phyloP scores from a whole-genome alignment of 495 filamentous ascomycete genomes.

The Sabuloglossum arenarium region DNA sequence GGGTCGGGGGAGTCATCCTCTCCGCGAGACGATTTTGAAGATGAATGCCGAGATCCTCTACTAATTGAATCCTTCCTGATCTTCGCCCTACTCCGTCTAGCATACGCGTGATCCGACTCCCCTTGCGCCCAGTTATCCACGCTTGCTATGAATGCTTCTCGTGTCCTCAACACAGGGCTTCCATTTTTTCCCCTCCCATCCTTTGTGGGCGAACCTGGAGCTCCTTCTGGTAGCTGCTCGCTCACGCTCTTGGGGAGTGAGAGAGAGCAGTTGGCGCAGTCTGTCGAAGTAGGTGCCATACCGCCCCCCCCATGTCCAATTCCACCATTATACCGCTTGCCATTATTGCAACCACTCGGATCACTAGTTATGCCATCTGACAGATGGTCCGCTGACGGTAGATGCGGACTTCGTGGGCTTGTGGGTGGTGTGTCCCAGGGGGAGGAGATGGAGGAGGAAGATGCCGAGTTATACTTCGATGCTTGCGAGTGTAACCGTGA shows the following conservation, averaged over 20 bases:
- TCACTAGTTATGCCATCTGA: constrained; percentile 8
- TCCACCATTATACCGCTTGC: constrained; percentile 11
- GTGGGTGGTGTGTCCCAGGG: constrained; percentile 39
- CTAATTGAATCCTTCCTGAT: not conserved
- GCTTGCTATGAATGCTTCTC: constrained; percentile 21
- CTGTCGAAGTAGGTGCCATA: constrained; percentile 16
- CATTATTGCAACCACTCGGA: constrained; percentile 15
- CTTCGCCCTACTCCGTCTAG: not conserved
- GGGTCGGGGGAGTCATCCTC: constrained; percentile 27
- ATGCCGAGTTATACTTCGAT: not conserved
- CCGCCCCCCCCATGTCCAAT: constrained; percentile 10
- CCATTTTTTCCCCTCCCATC: constrained; percentile 30
- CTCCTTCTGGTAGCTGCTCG: constrained; percentile 30
- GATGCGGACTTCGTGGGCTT: constrained; percentile 29
- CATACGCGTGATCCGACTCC: not conserved
- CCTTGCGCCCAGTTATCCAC: constrained; percentile 7
- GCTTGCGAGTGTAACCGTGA: not conserved
- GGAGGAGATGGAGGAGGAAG: constrained; percentile 16
- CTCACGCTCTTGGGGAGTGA: constrained; percentile 31
- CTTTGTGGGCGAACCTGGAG: constrained; percentile 26
- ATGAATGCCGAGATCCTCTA: not conserved
- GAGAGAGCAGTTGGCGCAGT: constrained; percentile 38
- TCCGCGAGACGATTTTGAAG: not conserved
- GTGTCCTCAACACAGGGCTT: constrained; percentile 31
- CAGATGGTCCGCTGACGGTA: constrained; percentile 4